Evolutionary conservation across 2,329 filamentous ascomycete genomes (phyloP).

Genomic region (Myriosclerotinia scirpicola): DNA sequence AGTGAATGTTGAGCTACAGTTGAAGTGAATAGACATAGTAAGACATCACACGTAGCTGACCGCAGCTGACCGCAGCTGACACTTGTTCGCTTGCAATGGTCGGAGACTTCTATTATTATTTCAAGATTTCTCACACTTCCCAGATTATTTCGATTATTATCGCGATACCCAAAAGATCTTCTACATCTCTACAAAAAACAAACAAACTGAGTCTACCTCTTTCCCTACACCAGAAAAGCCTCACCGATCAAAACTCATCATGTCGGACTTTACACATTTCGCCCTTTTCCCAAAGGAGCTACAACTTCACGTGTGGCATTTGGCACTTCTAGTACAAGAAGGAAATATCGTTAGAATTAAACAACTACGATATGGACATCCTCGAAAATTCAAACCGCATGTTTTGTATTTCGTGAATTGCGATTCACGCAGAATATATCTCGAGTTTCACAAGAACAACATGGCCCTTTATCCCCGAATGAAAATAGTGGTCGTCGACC

Average conservation of each 20-base stretch:
- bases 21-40: too few relatives aligned
- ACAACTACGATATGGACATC: constrained; percentile 1
- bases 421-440: constrained; percentile 12
- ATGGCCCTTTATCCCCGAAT: constrained; percentile 5
- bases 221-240: too few relatives aligned
- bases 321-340: not conserved
- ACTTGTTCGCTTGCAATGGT: not conserved
- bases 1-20: not conserved
- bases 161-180: too few relatives aligned
- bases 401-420: constrained; percentile 13
- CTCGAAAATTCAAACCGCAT: constrained; percentile 9
- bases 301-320: constrained; percentile 11
- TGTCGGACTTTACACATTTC: constrained; percentile 12
- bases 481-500: not conserved
- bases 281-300: not conserved
- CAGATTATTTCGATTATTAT: not conserved
- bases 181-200: not conserved
- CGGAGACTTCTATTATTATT: not conserved
- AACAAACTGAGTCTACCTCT: not conserved
- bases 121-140: not conserved
- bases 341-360: constrained; percentile 1
- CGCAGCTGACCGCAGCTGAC: not conserved
- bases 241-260: not conserved
- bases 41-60: not conserved
- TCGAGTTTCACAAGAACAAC: constrained; percentile 6